Percentiles rank a stretch among this genome's conserved stretches.
Conservation (phyloP, 2,329 filamentous ascomycete species). For the Cephalotrichum gorgonifer region DNA sequence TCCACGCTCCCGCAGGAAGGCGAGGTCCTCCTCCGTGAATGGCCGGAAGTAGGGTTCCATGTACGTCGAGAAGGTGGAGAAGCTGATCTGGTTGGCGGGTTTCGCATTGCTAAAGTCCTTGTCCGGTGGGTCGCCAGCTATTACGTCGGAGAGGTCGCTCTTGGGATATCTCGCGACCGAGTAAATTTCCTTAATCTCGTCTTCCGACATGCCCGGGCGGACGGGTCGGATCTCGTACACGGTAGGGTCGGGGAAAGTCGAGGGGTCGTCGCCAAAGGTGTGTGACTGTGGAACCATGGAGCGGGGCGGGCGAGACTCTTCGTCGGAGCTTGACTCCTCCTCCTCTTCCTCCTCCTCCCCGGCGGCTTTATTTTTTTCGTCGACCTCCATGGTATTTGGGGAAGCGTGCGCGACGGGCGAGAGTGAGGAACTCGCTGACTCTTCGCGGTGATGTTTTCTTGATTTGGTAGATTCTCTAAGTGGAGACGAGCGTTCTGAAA, state of each 20-base stretch:
- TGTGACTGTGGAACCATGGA: constrained; percentile 65
- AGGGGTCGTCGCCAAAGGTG: constrained; percentile 86
- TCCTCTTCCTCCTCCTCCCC: constrained; percentile 28
- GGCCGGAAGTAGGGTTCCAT: constrained; percentile 85
- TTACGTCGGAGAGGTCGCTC: constrained; percentile 71
- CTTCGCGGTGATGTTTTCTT: constrained; percentile 39
- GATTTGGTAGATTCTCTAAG: constrained; percentile 39
- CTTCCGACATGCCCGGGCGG: constrained; percentile 64
- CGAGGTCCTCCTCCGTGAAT: constrained; percentile 86
- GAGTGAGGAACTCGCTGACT: constrained; percentile 49
- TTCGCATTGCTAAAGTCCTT: constrained; percentile 94
- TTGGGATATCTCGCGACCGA: constrained; percentile 77
- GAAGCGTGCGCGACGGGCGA: constrained; percentile 43
- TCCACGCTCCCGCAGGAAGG: constrained; percentile 81
- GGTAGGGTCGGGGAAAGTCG: constrained; percentile 83
- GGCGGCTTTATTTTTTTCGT: constrained; percentile 37
- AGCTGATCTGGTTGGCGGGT: constrained; percentile 86
- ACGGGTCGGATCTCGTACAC: constrained; percentile 84
- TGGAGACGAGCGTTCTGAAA: constrained; percentile 42
- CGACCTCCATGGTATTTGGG: constrained; percentile 47
- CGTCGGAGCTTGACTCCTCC: constrained; percentile 43
- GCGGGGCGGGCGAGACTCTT: constrained; percentile 50
- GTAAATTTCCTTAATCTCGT: constrained; percentile 81
- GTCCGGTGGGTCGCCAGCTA: constrained; percentile 82
- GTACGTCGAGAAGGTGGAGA: constrained; percentile 85